phyloP scores from a whole-genome alignment of 176 grass and related monocot species.

The Cenchrus americanus region DNA sequence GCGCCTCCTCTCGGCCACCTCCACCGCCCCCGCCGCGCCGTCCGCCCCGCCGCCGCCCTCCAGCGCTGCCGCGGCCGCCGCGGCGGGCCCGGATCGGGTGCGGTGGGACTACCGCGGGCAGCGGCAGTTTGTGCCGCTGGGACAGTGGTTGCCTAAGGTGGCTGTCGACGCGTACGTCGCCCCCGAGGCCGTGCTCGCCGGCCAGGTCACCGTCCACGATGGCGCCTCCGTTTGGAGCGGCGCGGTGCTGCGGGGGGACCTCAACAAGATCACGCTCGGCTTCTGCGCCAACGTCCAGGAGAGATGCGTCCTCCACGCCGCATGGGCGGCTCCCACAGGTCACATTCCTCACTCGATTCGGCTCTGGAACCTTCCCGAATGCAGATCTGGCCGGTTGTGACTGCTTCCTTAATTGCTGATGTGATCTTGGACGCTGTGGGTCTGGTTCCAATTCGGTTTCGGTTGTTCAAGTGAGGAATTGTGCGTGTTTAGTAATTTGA shows the following conservation, averaged over 20 bases:
- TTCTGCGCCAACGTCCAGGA: slow-evolving; percentile 98
- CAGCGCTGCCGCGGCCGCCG: background rate
- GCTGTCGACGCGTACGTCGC: slow-evolving; percentile 93
- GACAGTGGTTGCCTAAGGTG: slow-evolving; percentile 88
- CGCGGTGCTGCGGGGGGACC: slow-evolving; percentile 85
- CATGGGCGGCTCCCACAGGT: slow-evolving; percentile 90
- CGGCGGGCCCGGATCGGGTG: slow-evolving; percentile 60
- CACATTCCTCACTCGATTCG: background rate
- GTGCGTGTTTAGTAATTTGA: background rate
- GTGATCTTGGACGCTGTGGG: background rate
- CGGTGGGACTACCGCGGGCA: slow-evolving; percentile 96
- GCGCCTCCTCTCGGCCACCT: slow-evolving; percentile 48
- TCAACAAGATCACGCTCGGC: slow-evolving; percentile 96
- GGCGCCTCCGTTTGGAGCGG: slow-evolving; percentile 94
- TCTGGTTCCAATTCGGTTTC: background rate
- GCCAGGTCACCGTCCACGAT: slow-evolving; percentile 90
- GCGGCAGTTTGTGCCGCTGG: slow-evolving; percentile 73
- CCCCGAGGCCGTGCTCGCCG: slow-evolving; percentile 81
- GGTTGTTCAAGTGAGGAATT: background rate
- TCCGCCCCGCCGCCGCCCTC: slow-evolving; percentile 32
- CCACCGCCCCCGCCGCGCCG: slow-evolving; percentile 28
- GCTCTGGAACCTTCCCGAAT: background rate
- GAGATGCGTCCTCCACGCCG: slow-evolving; percentile 87
- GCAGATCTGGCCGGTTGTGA: slow-evolving; percentile 38
- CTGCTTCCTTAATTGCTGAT: background rate